Evolutionary conservation across 2,329 filamentous ascomycete species (phyloP).

Genomic region (Cryphonectria radicalis): DNA sequence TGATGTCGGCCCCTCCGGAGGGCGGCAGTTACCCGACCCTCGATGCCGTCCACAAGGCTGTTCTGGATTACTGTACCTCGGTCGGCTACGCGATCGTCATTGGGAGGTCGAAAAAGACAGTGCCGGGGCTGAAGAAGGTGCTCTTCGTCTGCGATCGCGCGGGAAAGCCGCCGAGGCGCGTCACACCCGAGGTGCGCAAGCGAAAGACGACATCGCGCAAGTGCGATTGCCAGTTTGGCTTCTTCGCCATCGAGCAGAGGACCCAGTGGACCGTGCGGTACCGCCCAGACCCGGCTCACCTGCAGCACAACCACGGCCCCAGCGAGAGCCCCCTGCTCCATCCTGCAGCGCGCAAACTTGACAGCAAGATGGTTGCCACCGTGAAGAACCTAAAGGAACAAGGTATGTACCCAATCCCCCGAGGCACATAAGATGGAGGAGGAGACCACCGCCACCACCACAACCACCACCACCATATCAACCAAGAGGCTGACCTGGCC

Average conservation of each 20-base stretch:
- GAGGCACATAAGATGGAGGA: background rate
- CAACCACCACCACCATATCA: background rate
- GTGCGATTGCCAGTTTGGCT: slow-evolving; percentile 71
- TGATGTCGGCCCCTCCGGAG: slow-evolving; percentile 67
- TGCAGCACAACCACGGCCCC: slow-evolving; percentile 67
- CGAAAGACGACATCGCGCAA: slow-evolving; percentile 70
- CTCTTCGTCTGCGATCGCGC: slow-evolving; percentile 69
- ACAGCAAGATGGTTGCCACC: slow-evolving; percentile 69
- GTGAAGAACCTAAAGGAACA: slow-evolving; percentile 69
- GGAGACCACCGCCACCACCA: background rate
- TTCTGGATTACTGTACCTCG: slow-evolving; percentile 67
- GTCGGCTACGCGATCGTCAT: slow-evolving; percentile 72
- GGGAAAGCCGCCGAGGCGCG: slow-evolving; percentile 63
- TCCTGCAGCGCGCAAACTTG: slow-evolving; percentile 67
- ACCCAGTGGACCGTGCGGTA: slow-evolving; percentile 71
- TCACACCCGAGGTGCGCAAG: slow-evolving; percentile 67
- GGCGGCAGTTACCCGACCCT: slow-evolving; percentile 67
- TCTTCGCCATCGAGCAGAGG: slow-evolving; percentile 70
- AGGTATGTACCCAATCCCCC: slow-evolving; percentile 50
- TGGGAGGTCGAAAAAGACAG: slow-evolving; percentile 69
- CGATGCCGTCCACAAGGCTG: slow-evolving; percentile 67
- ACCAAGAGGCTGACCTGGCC: slow-evolving; percentile 38
- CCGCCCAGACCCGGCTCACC: slow-evolving; percentile 60
- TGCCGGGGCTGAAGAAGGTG: slow-evolving; percentile 69
- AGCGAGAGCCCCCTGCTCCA: slow-evolving; percentile 70